These are phyloP conservation scores for Oryza longistaminata DNA, from an alignment of 176 grass and related monocot genomes.

Conservation along the genomic window DNA sequence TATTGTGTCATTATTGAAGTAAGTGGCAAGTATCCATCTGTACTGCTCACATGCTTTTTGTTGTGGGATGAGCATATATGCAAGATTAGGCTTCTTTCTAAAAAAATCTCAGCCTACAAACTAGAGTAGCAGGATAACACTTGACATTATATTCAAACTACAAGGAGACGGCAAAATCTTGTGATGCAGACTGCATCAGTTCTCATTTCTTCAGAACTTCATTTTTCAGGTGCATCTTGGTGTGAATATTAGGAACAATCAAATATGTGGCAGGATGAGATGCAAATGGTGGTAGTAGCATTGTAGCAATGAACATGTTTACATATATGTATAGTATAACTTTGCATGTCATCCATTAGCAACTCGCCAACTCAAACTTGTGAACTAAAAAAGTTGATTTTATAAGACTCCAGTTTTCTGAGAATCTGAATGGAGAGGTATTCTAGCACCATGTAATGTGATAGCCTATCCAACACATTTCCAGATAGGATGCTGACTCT, in stretches of 20 bases:
- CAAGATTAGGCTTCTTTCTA: neutral
- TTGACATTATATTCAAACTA: conserved; percentile 8
- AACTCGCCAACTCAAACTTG: neutral
- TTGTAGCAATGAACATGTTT: neutral
- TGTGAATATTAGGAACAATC: neutral
- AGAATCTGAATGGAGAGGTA: neutral
- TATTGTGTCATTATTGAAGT: conserved; percentile 23
- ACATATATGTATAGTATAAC: neutral
- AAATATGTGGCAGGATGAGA: conserved; percentile 15
- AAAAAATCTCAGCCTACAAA: conserved; percentile 21
- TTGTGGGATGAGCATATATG: conserved; percentile 10
- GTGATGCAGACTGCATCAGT: conserved; percentile 8
- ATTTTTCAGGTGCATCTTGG: neutral
- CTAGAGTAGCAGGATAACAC: neutral
- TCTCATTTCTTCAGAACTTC: neutral
- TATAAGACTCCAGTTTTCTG: neutral
- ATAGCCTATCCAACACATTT: conserved; percentile 22
- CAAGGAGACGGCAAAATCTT: neutral
- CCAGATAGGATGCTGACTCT: conserved; percentile 35
- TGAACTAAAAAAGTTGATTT: neutral
- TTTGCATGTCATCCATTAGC: neutral
- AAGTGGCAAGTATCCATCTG: conserved; percentile 18
- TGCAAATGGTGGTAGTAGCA: neutral
- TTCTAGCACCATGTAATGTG: conserved; percentile 8
- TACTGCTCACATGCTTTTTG: conserved; percentile 15